Base-by-base conservation (phyloP, 176 grass and related monocot species). In the Ampelocalamus luodianensis region DNA sequence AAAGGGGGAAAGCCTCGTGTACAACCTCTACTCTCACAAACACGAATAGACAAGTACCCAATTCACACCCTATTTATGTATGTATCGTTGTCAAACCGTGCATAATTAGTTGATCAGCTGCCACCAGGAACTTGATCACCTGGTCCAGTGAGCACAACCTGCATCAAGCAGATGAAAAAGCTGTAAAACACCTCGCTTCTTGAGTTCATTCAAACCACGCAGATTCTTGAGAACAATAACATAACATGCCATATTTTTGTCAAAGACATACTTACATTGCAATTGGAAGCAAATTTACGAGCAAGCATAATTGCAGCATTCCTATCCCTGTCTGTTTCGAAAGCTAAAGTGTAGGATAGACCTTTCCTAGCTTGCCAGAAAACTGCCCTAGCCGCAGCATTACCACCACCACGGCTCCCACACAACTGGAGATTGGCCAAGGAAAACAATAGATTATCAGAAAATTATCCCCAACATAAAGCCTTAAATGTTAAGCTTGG, bases 251-350 rank as follows among this genome's bases (percentile, higher is more conserved):
- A 82, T 23, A 26, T 59, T 45, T 17, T 17, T 23, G 6, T 10
- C 4, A 4, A 44, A 24, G 3, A 26, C 29, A 5, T 64, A 92
- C 88, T 90, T 85, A 92, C 96, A 81, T 95, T 98, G 74, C 93
- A 98, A 42, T 89, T 92, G 14, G 87, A 93, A 60, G 96, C 96
- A 72, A 95, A 95, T 89, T 85, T 98, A 58, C 93, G 82, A 54
- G 96, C 96, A 78, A 98, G 90, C 80, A 98, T 92, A 45, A 98
- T 81, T 7, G 91, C 91, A 53, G 96, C 96, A 83, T 95, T 98
- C 72, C 96, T 85, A 22, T 95, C 93, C 85, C 96, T 95, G 79
- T 95, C 93, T 16, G 93, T 88, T 87, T 98, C 92, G 44, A 98
- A 95, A 60, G 89, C 93, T 79, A 98, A 68, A 20, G 82, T 93